Evolutionary conservation across 768 basidiomycete genomes (phyloP).

Genomic region (Cystoderma amianthinum): DNA sequence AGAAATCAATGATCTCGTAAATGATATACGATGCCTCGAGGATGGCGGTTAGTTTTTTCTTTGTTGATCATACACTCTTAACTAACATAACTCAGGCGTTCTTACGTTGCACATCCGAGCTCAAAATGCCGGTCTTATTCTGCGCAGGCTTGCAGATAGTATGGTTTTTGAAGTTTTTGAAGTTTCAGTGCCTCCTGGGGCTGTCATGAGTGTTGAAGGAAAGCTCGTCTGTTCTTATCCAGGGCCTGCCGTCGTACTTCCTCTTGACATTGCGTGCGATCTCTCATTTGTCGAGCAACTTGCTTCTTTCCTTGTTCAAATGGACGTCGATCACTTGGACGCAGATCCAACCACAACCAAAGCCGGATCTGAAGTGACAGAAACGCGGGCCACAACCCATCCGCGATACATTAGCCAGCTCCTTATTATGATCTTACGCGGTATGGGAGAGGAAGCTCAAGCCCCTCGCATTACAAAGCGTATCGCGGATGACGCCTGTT

Average conservation of each 20-base stretch:
- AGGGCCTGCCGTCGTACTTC: slow-evolving; percentile 32
- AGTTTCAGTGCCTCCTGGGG: slow-evolving; percentile 24
- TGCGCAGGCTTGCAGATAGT: slow-evolving; percentile 18
- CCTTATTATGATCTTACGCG: slow-evolving; percentile 38
- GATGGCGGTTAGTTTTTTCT: no score
- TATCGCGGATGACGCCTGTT: slow-evolving; percentile 39
- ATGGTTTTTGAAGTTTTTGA: slow-evolving; percentile 41
- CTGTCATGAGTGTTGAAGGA: slow-evolving; percentile 29
- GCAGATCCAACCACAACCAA: slow-evolving; percentile 27
- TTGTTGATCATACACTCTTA: no score
- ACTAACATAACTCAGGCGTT: no score
- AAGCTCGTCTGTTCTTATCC: slow-evolving; percentile 40
- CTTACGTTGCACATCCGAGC: no score
- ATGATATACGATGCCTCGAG: no score
- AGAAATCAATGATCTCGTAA: no score
- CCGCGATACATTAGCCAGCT: slow-evolving; percentile 44
- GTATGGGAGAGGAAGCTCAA: slow-evolving; percentile 21
- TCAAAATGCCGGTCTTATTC: slow-evolving; percentile 34
- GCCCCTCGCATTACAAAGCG: slow-evolving; percentile 29
- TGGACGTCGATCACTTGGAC: slow-evolving; percentile 24
- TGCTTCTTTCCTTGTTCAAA: slow-evolving; percentile 27
- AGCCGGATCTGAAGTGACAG: slow-evolving; percentile 24
- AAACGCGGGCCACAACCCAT: slow-evolving; percentile 31
- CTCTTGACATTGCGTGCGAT: slow-evolving; percentile 17
- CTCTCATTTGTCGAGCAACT: slow-evolving; percentile 24